Conservation (phyloP, 2,329 filamentous ascomycete species). For the Aspergillus aculeatinus region DNA sequence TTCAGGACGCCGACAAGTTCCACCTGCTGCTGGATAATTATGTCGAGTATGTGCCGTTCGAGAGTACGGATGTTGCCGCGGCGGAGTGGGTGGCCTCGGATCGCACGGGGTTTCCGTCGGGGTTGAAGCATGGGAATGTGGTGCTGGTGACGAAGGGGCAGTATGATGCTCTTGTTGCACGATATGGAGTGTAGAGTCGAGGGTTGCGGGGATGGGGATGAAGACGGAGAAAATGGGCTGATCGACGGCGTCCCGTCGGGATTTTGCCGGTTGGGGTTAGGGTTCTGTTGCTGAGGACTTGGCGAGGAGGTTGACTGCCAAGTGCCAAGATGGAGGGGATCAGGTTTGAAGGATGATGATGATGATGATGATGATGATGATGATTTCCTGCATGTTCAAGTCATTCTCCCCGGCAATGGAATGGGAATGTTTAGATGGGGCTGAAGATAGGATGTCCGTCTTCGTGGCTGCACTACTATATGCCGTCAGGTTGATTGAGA, state of each 20-base stretch:
- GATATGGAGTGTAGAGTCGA: background rate
- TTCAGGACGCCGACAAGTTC: background rate
- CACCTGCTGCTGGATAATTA: conserved; percentile 11
- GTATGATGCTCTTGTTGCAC: conserved; percentile 4
- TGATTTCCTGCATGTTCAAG: too few species aligned
- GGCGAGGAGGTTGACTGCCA: too few species aligned
- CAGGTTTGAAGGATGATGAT: too few species aligned
- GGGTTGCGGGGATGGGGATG: too few species aligned
- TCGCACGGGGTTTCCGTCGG: conserved; percentile 1
- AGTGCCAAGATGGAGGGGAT: too few species aligned
- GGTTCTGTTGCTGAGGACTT: too few species aligned
- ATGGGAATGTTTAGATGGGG: too few species aligned
- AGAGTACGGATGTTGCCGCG: background rate
- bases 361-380: too few species aligned
- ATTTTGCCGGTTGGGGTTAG: conserved; percentile 27
- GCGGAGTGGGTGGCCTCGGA: background rate
- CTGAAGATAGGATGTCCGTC: too few species aligned
- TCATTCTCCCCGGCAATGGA: accelerated
- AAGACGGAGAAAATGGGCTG: background rate
- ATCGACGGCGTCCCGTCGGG: background rate
- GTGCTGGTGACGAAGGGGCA: background rate
- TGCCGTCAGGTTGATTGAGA: too few species aligned
- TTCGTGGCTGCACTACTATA: too few species aligned
- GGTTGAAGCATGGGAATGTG: conserved; percentile 12
- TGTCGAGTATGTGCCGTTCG: conserved; percentile 10